Evolutionary conservation across 2,329 filamentous ascomycete genomes (phyloP).

Genomic region (Cytospora mali): DNA sequence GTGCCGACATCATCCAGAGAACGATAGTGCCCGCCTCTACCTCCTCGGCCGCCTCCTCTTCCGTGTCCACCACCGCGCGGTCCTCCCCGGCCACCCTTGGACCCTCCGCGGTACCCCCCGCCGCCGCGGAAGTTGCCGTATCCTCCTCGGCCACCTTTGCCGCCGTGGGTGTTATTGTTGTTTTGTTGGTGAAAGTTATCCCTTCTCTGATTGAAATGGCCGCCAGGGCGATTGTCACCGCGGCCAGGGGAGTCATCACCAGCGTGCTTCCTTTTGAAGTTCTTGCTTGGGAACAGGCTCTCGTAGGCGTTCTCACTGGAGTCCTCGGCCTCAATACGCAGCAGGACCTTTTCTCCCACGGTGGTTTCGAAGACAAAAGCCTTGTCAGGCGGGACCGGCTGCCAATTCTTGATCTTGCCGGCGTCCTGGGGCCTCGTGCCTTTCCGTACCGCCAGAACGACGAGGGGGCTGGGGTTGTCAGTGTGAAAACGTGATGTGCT

Average conservation of each 20-base stretch:
- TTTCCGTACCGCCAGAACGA: constrained; percentile 80
- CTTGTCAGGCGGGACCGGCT: constrained; percentile 70
- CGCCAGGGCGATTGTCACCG: constrained; percentile 31
- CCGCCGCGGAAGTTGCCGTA: constrained; percentile 46
- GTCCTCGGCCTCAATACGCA: constrained; percentile 77
- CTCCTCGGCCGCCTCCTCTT: constrained; percentile 47
- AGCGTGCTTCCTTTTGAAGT: constrained; percentile 64
- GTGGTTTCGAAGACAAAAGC: constrained; percentile 78
- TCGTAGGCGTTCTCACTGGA: constrained; percentile 65
- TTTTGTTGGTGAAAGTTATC: constrained; percentile 36
- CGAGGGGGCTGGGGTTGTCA: constrained; percentile 74
- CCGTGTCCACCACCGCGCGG: constrained; percentile 32
- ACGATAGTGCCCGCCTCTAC: constrained; percentile 59
- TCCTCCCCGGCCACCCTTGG: constrained; percentile 34
- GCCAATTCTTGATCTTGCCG: constrained; percentile 80
- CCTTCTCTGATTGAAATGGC: constrained; percentile 23
- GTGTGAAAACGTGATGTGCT: constrained; percentile 71
- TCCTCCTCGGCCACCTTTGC: constrained; percentile 41
- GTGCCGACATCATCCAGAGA: constrained; percentile 68
- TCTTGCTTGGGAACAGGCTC: constrained; percentile 62
- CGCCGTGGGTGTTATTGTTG: constrained; percentile 31
- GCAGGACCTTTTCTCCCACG: constrained; percentile 82
- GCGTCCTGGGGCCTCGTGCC: constrained; percentile 79
- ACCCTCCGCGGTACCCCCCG: constrained; percentile 45
- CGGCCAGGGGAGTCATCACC: constrained; percentile 48